Evolutionary conservation across 441 rosid species (phyloP).

Genomic region (Adansonia gregorii): DNA sequence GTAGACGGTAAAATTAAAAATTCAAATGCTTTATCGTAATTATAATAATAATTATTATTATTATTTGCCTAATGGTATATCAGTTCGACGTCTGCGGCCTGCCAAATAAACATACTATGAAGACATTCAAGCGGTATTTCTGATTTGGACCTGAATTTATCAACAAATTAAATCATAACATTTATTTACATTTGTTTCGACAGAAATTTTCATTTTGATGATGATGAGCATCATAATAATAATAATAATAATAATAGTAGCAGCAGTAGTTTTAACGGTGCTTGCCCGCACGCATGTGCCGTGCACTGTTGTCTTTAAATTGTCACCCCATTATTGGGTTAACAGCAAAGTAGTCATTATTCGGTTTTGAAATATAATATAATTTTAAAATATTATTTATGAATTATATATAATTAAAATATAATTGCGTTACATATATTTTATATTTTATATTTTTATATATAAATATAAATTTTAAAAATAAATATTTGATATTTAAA

Average conservation of each 20-base stretch:
- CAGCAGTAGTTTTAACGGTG: neutral
- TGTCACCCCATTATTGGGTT: neutral
- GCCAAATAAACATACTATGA: constrained; percentile 1
- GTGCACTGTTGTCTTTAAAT: neutral
- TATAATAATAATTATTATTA: too few species aligned
- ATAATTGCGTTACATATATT: too few species aligned
- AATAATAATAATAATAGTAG: neutral
- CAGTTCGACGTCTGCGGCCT: neutral
- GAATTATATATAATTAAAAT: too few species aligned
- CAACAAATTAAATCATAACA: neutral
- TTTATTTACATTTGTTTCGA: neutral
- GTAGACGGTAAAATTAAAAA: neutral
- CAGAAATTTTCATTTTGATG: neutral
- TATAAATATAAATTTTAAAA: too few species aligned
- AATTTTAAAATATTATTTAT: too few species aligned
- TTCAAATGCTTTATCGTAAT: neutral
- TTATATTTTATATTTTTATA: too few species aligned
- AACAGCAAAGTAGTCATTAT: neutral
- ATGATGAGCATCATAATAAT: neutral
- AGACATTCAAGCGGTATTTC: neutral
- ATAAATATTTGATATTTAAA: too few species aligned
- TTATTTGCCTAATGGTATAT: neutral
- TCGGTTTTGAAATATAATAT: too few species aligned
- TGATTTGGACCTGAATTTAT: neutral
- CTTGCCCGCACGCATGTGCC: neutral